Percentiles rank a stretch among this genome's conserved stretches.
Conservation (phyloP, 1,284 basidiomycete species). For the Pseudozyma tsukubaensis region DNA sequence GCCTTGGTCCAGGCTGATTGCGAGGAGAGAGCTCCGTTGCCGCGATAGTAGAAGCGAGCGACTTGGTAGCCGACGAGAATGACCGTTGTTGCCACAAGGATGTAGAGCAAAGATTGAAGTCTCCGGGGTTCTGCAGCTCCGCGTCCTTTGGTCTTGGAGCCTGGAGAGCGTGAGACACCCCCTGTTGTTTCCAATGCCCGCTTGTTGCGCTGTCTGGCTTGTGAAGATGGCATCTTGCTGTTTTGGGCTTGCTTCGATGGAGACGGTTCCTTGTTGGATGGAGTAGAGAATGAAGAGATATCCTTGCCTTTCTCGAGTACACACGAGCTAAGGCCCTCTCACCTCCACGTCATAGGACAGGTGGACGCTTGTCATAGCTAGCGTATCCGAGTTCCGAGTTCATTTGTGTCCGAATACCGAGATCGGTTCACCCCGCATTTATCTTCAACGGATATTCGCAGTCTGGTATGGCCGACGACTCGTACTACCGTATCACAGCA, state of each 20-base stretch:
- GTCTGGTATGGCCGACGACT: no score
- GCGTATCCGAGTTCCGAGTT: slow-evolving; percentile 11
- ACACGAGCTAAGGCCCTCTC: neutral
- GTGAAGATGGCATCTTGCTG: slow-evolving; percentile 32
- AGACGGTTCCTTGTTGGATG: neutral
- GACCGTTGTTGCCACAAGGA: slow-evolving; percentile 34
- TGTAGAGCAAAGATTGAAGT: slow-evolving; percentile 39
- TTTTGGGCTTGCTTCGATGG: neutral
- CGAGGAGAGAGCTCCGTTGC: slow-evolving; percentile 24
- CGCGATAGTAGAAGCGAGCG: slow-evolving; percentile 44
- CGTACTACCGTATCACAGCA: no score
- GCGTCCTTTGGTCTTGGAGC: slow-evolving; percentile 16
- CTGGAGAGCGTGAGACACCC: slow-evolving; percentile 21
- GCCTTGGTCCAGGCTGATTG: slow-evolving; percentile 37
- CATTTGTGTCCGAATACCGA: neutral
- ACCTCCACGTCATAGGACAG: slow-evolving; percentile 40
- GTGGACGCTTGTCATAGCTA: slow-evolving; percentile 17
- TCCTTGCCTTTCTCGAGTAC: no score
- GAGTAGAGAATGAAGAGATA: neutral
- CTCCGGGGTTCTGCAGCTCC: slow-evolving; percentile 14
- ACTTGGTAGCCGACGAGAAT: slow-evolving; percentile 34
- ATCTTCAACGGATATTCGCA: slow-evolving; percentile 4
- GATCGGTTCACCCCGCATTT: neutral
- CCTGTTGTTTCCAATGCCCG: slow-evolving; percentile 36
- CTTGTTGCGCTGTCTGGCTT: slow-evolving; percentile 50